These are phyloP conservation scores for Fraxinus dipetala DNA, from an alignment of 305 asterid species.

Conservation along the genomic window DNA sequence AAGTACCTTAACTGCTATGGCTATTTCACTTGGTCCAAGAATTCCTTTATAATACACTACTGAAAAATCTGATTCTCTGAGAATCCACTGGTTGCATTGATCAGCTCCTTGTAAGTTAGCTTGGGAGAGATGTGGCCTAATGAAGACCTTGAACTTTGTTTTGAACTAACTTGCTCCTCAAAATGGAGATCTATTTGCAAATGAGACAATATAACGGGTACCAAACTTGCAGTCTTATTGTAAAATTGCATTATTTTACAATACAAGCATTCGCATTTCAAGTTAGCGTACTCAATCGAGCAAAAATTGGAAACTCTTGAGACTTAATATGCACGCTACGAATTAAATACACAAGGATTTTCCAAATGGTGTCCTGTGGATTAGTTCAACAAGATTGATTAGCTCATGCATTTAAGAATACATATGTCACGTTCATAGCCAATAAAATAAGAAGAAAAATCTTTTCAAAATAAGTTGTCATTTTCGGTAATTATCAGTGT, in stretches of 20 bases:
- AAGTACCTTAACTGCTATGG: too few species aligned
- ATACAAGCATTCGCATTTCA: background rate
- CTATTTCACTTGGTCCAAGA: too few species aligned
- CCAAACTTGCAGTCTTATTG: too few species aligned
- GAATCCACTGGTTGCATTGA: background rate
- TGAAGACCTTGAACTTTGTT: background rate
- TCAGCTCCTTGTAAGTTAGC: background rate
- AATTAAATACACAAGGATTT: background rate
- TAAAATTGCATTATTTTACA: too few species aligned
- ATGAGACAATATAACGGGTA: too few species aligned
- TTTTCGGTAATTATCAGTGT: background rate
- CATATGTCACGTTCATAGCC: too few species aligned
- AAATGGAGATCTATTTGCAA: too few species aligned
- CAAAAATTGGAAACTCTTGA: background rate
- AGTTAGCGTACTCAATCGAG: background rate
- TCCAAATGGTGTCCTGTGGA: background rate
- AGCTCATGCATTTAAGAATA: background rate
- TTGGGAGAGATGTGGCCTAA: background rate
- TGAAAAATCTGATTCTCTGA: too few species aligned
- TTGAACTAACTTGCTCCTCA: too few species aligned
- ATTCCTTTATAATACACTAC: too few species aligned
- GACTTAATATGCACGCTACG: background rate
- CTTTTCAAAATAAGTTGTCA: background rate
- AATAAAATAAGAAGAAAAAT: background rate
- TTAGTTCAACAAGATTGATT: background rate